Evolutionary conservation across 192 early-diverging fungal genomes (phyloP), one percentile per base, ranked within the genome.

Genomic region (Irineochytrium annulatum): DNA sequence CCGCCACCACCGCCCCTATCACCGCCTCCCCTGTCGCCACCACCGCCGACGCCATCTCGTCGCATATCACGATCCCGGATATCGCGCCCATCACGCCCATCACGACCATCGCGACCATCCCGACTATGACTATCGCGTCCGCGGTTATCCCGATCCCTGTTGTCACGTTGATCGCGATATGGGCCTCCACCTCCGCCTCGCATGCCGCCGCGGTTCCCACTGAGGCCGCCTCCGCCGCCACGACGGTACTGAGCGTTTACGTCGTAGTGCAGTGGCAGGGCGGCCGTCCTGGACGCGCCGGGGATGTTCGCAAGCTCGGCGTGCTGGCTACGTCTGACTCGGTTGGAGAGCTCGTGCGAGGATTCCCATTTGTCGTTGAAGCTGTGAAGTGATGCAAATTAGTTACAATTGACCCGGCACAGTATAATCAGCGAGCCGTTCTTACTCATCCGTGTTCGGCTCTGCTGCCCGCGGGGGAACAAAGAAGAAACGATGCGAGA

Each of bases 21-120:
- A 30, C 46, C 55, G 26, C 61, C 68, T 33, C 68, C 61, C 33
- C 61, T 29, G 4, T 32, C 60, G 2, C 49, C 60, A 39, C 60
- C 60, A 26, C 60, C 30, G 28, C 48, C 34, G 2, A 28, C 60
- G 6, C 48, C 65, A 29, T 56, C 19, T 14, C 78, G 69, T 45
- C 63, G 57, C 58, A 37, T 69, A 49, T 43, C 74, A 37, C 76
- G 65, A 19, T 75, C 70, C 54, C 74, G 57, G 2, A 75, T 61
- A 39, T 79, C 73, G 22, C 77, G 63, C 37, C 85, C 72, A 33
- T 79, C 74, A 43, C 73, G 58, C 31, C 81, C 66, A 31, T 69
- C 62, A 32, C 72, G 57, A 26, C 63, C 60, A 33, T 76, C 75
- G 32, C 71, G 65, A 63, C 74, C 66, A 52, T 71, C 56, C 31